These are phyloP conservation scores for Colletotrichum lini DNA, from an alignment of 2,329 filamentous ascomycete species.

Conservation along the genomic window DNA sequence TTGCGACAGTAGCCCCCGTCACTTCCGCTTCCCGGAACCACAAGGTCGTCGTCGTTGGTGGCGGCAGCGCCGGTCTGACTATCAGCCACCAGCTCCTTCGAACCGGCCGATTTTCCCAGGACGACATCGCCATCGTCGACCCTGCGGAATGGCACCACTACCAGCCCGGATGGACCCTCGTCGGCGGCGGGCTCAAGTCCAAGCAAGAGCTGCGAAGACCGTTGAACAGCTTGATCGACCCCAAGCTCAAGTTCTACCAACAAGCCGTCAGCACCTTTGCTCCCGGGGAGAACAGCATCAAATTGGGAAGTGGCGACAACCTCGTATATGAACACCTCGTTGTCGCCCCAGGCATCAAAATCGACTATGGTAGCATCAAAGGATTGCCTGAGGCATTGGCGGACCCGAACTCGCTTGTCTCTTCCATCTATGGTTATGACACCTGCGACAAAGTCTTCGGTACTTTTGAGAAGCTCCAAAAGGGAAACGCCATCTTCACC, in stretches of 20 bases:
- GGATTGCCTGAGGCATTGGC: slow-evolving; percentile 70
- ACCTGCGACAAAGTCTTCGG: slow-evolving; percentile 67
- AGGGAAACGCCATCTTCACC: slow-evolving; percentile 71
- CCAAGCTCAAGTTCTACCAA: slow-evolving; percentile 74
- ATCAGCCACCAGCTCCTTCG: slow-evolving; percentile 78
- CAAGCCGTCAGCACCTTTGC: slow-evolving; percentile 64
- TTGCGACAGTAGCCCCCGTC: slow-evolving; percentile 44
- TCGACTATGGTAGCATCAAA: slow-evolving; percentile 66
- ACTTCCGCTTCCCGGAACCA: slow-evolving; percentile 54
- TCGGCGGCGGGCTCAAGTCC: slow-evolving; percentile 75
- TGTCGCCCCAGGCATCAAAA: slow-evolving; percentile 70
- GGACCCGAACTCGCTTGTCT: slow-evolving; percentile 63
- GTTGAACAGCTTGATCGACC: slow-evolving; percentile 66
- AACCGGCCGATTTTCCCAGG: slow-evolving; percentile 66
- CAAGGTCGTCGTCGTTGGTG: slow-evolving; percentile 77
- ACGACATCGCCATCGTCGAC: slow-evolving; percentile 77
- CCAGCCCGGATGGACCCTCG: slow-evolving; percentile 79
- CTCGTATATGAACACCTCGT: slow-evolving; percentile 76
- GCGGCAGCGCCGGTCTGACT: slow-evolving; percentile 75
- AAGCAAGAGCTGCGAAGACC: slow-evolving; percentile 70
- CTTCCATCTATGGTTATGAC: slow-evolving; percentile 71
- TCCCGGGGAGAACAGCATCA: slow-evolving; percentile 70
- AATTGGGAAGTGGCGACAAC: slow-evolving; percentile 67
- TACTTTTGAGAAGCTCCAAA: slow-evolving; percentile 61
- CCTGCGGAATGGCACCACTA: slow-evolving; percentile 76